These are phyloP conservation scores for Mycotypha africana DNA, from an alignment of 371 early-diverging fungal species.

Conservation along the genomic window DNA sequence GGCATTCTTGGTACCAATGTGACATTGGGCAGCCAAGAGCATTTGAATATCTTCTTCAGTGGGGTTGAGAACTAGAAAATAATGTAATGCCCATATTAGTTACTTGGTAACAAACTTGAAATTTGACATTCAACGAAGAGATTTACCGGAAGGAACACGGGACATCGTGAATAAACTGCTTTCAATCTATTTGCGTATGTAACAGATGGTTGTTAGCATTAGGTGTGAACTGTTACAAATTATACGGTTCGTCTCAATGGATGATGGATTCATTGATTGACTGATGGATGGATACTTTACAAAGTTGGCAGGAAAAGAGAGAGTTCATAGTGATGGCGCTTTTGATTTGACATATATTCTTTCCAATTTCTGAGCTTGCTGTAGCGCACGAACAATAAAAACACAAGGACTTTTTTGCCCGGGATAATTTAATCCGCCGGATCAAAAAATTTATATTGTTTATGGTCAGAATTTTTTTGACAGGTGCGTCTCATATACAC, in stretches of 20 bases:
- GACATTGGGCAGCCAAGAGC: conserved; percentile 90
- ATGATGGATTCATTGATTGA: too few relatives aligned
- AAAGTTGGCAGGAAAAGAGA: conserved; percentile 28
- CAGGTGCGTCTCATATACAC: too few relatives aligned
- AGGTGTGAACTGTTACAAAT: too few relatives aligned
- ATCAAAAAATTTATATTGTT: too few relatives aligned
- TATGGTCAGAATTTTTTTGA: too few relatives aligned
- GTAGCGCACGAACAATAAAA: too few relatives aligned
- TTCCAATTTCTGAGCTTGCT: too few relatives aligned
- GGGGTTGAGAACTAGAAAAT: conserved; percentile 47
- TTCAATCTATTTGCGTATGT: conserved; percentile 5
- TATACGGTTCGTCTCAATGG: too few relatives aligned
- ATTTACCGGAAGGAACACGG: conserved; percentile 16
- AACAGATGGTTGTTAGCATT: not conserved
- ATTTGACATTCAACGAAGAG: too few relatives aligned
- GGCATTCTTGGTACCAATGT: conserved; percentile 90
- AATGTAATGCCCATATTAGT: not conserved
- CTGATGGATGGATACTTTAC: not conserved
- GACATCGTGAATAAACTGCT: conserved; percentile 9
- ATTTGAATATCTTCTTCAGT: conserved; percentile 90
- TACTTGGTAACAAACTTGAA: not conserved
- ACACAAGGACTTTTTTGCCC: too few relatives aligned
- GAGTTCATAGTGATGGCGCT: too few relatives aligned
- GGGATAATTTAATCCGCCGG: too few relatives aligned
- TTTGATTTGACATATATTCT: not conserved